Evolutionary conservation across 768 basidiomycete species (phyloP), one percentile per base, ranked within the genome.

Genomic region (Lentinula guzmanii): DNA sequence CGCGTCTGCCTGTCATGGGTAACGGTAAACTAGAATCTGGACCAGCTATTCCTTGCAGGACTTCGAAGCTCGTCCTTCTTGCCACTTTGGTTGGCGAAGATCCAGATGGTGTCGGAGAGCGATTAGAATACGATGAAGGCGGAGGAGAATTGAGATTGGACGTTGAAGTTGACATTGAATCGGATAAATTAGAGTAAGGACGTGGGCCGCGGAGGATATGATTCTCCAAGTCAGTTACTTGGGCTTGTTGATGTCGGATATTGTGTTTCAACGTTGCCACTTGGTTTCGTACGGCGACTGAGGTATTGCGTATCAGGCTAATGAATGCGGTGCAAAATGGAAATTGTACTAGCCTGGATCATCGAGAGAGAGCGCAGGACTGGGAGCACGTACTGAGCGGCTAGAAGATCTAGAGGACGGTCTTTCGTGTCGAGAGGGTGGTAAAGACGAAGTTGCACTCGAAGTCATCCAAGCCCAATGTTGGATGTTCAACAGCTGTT

Each of bases 221-320:
- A 68, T 78, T 89, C 71, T 93, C 91, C 57, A 92, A 81, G 42
- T 69, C 78, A 65, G 86, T 82, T 39, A 91, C 72, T 66, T 92
- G 89, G 18, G 90, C 90, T 76, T 91, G 89, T 69, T 93, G 89
- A 67, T 92, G 90, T 63, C 91, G 77, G 67, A 93, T 93, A 69
- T 80, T 84, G 70, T 93, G 91, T 74, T 88, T 91, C 68, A 93
- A 75, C 43, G 86, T 86, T 65, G 89, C 90, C 74, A 93, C 86
- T 63, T 92, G 90, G 66, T 84, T 86, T 60, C 91, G 84, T 58
- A 91, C 79, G 64, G 85, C 82, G 69, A 91, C 91, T 93, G 67
- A 54, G 67, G 63, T 62, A 59, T 61, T 52, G 64, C 65, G 64
- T 69, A 67, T 60, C 61, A 55, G 65, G 48, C 57, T 60, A 62